Evolutionary conservation across 2,329 filamentous ascomycete species (phyloP).

Genomic region (Talaromyces sp.): DNA sequence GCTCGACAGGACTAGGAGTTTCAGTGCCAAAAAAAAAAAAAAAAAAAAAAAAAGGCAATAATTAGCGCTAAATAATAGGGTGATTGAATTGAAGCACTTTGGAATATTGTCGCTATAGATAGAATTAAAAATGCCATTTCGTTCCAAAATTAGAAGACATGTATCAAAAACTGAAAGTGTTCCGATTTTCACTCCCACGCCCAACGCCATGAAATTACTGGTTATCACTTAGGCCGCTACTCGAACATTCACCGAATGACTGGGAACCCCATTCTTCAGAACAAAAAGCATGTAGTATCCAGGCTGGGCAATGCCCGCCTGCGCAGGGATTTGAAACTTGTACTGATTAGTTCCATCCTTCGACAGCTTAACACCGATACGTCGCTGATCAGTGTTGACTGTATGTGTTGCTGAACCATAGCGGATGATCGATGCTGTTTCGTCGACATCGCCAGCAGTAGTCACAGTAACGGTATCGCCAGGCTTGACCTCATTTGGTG

Average conservation of each 20-base stretch:
- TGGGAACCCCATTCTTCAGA: constrained; percentile 32
- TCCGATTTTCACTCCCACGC: too few species aligned
- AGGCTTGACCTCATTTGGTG: constrained; percentile 28
- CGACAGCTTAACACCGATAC: constrained; percentile 47
- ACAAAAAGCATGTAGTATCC: constrained; percentile 61
- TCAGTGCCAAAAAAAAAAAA: too few species aligned
- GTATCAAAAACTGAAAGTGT: too few species aligned
- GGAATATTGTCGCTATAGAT: too few species aligned
- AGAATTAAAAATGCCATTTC: too few species aligned
- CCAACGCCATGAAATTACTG: neutral
- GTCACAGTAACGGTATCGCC: constrained; percentile 50
- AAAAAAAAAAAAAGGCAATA: too few species aligned
- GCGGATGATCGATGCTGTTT: constrained; percentile 49
- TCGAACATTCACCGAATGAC: constrained; percentile 4
- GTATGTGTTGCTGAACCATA: constrained; percentile 57
- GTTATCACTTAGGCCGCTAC: neutral
- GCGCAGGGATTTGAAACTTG: constrained; percentile 48
- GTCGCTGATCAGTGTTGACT: constrained; percentile 61
- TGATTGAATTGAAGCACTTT: too few species aligned
- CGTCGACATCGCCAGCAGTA: constrained; percentile 37
- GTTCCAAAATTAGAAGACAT: too few species aligned
- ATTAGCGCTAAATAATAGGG: too few species aligned
- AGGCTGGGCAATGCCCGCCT: constrained; percentile 54
- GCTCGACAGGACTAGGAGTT: too few species aligned
- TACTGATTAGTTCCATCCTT: constrained; percentile 39